Base-by-base conservation (phyloP, 805 yeast genomes). In the Candida orba region DNA sequence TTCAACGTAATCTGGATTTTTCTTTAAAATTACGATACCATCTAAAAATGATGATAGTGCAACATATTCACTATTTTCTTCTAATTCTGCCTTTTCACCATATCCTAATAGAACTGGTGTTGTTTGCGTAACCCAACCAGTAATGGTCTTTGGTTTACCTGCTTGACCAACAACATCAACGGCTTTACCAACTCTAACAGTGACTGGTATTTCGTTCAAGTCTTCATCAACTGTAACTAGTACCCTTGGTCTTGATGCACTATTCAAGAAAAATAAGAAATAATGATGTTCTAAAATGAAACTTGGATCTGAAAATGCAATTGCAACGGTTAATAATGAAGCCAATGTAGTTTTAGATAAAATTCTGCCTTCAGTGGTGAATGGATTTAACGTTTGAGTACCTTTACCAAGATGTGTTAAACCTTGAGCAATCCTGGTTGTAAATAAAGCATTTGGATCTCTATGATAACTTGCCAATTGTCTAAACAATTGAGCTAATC, bases 71-170 rank as follows among this genome's bases (percentile, higher is more conserved):
- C 89, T 95, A 54, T 85, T 89, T 44, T 65, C 69, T 62, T 95
- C 99, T 53, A 93, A 71, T 65, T 93, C 99, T 0, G 99, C 99
- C 50, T 97, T 76, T 65, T 93, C 99, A 36, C 98, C 98, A 54
- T 81, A 81, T 34, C 93, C 90, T 44, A 93, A 72, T 54, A 93
- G 71, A 18, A 93, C 99, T 1, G 99, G 99, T 0, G 99, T 93
- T 6, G 93, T 85, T 59, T 93, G 99, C 2, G 99, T 93, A 18
- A 93, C 98, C 99, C 99, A 93, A 32, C 99, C 99, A 4, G 99
- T 93, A 39, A 93, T 93, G 12, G 97, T 90, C 72, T 93, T 93
- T 39, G 99, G 99, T 56, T 87, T 88, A 69, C 99, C 99, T 0
- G 98, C 99, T 65, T 91, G 98, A 30, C 99, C 99, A 49, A 93